phyloP scores from a whole-genome alignment of 163 green algal genomes.

The Smithsoniella earleae region DNA sequence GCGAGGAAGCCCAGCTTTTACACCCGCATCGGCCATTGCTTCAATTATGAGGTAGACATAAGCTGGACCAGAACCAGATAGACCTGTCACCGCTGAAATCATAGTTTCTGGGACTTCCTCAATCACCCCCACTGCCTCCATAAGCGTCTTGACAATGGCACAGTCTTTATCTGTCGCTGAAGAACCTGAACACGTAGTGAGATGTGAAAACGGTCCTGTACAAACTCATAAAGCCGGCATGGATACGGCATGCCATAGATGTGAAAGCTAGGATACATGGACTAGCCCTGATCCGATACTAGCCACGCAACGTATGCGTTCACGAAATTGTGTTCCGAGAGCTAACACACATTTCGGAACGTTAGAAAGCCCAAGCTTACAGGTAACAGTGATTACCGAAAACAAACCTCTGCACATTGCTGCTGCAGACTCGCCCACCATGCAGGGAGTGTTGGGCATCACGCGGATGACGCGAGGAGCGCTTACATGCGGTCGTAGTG shows the following conservation, averaged over 20 bases:
- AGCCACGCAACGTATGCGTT: too few species aligned
- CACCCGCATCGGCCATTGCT: slow-evolving; percentile 88
- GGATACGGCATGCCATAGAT: too few species aligned
- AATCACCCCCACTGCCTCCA: slow-evolving; percentile 71
- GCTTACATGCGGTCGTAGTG: too few species aligned
- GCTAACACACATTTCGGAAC: too few species aligned
- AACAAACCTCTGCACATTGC: slow-evolving; percentile 73
- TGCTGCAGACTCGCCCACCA: slow-evolving; percentile 85
- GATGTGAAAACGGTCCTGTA: neutral
- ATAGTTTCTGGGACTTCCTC: slow-evolving; percentile 74
- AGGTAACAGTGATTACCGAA: too few species aligned
- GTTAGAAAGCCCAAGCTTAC: too few species aligned
- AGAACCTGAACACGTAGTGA: neutral
- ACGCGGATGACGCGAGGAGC: slow-evolving; percentile 75
- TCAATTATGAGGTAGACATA: slow-evolving; percentile 96
- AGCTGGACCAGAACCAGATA: slow-evolving; percentile 84
- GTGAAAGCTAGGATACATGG: too few species aligned
- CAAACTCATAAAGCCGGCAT: neutral
- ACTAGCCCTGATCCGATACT: too few species aligned
- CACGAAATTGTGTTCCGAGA: too few species aligned
- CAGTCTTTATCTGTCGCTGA: slow-evolving; percentile 55
- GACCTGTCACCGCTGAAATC: slow-evolving; percentile 84
- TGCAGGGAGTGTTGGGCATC: slow-evolving; percentile 98
- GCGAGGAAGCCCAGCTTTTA: slow-evolving; percentile 75
- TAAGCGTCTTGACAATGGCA: slow-evolving; percentile 64